Base-by-base conservation (phyloP, 208 protist genomes). In the Blechomonas ayalai region DNA sequence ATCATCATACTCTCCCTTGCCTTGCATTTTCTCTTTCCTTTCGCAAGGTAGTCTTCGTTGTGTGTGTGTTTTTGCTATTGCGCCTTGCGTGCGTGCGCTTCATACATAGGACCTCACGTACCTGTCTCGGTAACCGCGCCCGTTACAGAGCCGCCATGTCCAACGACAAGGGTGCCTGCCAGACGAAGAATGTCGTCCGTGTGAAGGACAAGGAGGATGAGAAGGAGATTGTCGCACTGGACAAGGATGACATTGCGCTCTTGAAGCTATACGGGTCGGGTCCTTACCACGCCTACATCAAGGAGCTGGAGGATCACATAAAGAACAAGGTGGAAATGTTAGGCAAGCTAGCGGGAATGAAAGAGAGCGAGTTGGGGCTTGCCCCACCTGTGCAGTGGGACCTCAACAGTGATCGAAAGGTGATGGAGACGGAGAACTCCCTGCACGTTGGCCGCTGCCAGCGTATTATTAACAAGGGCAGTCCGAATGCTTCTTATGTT, bases 351-450 rank as follows among this genome's bases (percentile, higher is more conserved):
- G 80, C 78, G 0, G 97, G 98, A 19, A 90, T 99, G 52, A 98
- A 98, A 73, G 98, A 99, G 62, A 97, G 90, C 41, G 98, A 99
- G 76, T 99, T 98, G 45, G 99, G 99, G 35, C 91, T 99, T 12
- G 91, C 97, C 1, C 97, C 97, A 38, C 96, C 97, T 15, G 90
- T 87, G 41, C 73, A 97, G 62, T 99, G 99, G 98, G 98, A 99
- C 73, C 79, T 99, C 6, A 92, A 96, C 48, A 92, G 73, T 27
- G 99, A 99, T 64, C 96, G 94, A 63, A 79, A 97, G 50, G 93
- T 97, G 55, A 88, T 99, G 62, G 74, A 97, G 58, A 67, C 87
- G 36, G 97, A 99, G 60, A 95, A 96, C 55, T 82, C 97, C 6
- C 82, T 99, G n/a, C 96, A 99, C 64, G 96, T 99, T 3, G 97